Percentiles rank a stretch among this genome's conserved stretches.
These are phyloP conservation scores for Auriscalpium orientale DNA, from an alignment of 768 basidiomycete species.

Conservation along the genomic window DNA sequence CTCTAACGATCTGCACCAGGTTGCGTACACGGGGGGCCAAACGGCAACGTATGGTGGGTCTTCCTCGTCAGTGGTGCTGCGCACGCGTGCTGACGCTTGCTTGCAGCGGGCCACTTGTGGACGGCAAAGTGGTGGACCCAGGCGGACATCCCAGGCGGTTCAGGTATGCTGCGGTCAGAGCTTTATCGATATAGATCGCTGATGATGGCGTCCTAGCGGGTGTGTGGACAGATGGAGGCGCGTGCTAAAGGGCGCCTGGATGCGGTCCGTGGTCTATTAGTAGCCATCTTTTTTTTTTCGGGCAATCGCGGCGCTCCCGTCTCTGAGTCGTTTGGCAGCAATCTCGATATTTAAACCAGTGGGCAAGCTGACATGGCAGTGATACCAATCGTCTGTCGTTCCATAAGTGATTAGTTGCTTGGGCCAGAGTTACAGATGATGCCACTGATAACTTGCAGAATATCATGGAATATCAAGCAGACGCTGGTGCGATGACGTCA, in stretches of 20 bases:
- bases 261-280: too few species aligned
- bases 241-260: constrained; percentile 26
- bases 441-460: too few species aligned
- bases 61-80: background rate
- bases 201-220: constrained; percentile 29
- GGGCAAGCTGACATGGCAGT: too few species aligned
- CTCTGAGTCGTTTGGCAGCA: too few species aligned
- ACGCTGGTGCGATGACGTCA: too few species aligned
- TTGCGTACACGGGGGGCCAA: constrained; percentile 39
- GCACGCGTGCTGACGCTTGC: background rate
- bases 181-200: background rate
- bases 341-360: too few species aligned
- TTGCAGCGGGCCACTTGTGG: constrained; percentile 41
- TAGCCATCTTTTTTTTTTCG: too few species aligned
- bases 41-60: constrained; percentile 38
- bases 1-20: constrained; percentile 18
- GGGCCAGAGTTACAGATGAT: too few species aligned
- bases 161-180: constrained; percentile 27
- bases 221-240: constrained; percentile 46
- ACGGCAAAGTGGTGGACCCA: constrained; percentile 59
- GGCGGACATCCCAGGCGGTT: constrained; percentile 45
- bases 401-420: too few species aligned
- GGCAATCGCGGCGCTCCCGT: too few species aligned
- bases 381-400: too few species aligned
- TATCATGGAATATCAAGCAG: too few species aligned